Base-by-base conservation (phyloP, 495 filamentous ascomycete species). In the Aspergillus kassunensis region DNA sequence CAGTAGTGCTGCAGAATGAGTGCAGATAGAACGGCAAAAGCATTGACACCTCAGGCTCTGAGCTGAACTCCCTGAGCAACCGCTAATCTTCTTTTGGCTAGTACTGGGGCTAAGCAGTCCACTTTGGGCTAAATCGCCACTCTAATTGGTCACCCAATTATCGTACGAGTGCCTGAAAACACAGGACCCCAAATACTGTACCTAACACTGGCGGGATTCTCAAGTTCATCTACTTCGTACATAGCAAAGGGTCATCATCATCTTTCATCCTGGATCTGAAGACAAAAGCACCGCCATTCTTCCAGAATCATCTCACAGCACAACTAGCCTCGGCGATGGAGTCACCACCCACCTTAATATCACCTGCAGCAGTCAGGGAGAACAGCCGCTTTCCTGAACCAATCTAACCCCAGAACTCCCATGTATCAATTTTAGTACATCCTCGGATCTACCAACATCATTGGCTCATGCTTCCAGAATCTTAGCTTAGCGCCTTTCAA, bases 341-440 rank as follows among this genome's bases (percentile, higher is more conserved):
- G 30, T 24, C 16, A 19, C 19, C 30, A 41, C 48, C 34, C 27
- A 43, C 35, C 15, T 51, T 21, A 42, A 40, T 42, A 53, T 53
- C 43, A 54, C 44, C 52, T 49, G 45, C 47, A 45, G 50, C 43
- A 44, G 42, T 25, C 25, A 21, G 19, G 30, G 34, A 49, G 13
- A 53, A 53, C 57, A 59, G 53, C 53, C 52, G 57, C 57, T 50
- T 9, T 23, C 39, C 31, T 49, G 49, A 50, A 44, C 57, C 57
- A 55, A 54, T 58, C 49, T 43, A 42, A 43, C 44, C 47, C 48
- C 31, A 40, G 51, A 49, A 44, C 13, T 9, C 19, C 31, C 31
- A n/a, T 46, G 42, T 53, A 39, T 53, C 37, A 23, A 36, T 27
- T 35, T 21, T 27, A 33, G 20, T 39, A 16, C 48, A 39, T n/a